Conservation (phyloP, 768 basidiomycete genomes). For the Podaxis pistillaris region DNA sequence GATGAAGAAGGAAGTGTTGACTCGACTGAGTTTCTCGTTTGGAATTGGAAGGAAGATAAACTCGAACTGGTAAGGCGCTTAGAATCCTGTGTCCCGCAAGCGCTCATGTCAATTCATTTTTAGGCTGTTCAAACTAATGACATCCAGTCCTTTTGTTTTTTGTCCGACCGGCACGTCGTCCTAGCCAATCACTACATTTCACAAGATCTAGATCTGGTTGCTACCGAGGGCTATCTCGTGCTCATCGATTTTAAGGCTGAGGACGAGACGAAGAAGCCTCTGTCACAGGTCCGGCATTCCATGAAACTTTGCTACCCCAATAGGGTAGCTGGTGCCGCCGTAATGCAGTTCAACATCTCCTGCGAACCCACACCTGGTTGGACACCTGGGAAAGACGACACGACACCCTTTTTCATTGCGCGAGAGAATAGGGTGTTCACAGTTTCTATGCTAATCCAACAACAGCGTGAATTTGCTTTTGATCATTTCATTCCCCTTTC, state of each 20-base stretch:
- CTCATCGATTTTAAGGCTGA: slow-evolving; percentile 41
- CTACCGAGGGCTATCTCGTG: slow-evolving; percentile 21
- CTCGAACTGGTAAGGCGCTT: slow-evolving; percentile 42
- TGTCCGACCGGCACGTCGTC: slow-evolving; percentile 40
- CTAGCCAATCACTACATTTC: slow-evolving; percentile 26
- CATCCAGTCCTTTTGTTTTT: slow-evolving; percentile 40
- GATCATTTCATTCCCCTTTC: slow-evolving; percentile 43
- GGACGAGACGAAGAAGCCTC: slow-evolving; percentile 24
- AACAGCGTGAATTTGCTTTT: slow-evolving; percentile 23
- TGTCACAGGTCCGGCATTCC: slow-evolving; percentile 30
- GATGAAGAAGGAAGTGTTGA: slow-evolving; percentile 18
- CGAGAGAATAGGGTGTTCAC: slow-evolving; percentile 43
- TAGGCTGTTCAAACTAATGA: slow-evolving; percentile 29
- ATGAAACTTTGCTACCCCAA: slow-evolving; percentile 43
- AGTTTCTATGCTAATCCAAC: slow-evolving; percentile 40
- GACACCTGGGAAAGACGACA: slow-evolving; percentile 30
- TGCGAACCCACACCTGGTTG: slow-evolving; percentile 54
- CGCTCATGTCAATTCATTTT: slow-evolving; percentile 15
- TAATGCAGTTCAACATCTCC: slow-evolving; percentile 41
- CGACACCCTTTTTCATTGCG: slow-evolving; percentile 48
- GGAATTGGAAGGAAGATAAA: slow-evolving; percentile 66
- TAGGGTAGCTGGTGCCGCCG: slow-evolving; percentile 25
- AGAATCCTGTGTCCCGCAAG: not conserved
- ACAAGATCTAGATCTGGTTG: slow-evolving; percentile 13
- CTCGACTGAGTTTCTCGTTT: slow-evolving; percentile 50